These are phyloP conservation scores for Leptographium galeiforme DNA, from an alignment of 2,329 filamentous ascomycete species.

Conservation along the genomic window DNA sequence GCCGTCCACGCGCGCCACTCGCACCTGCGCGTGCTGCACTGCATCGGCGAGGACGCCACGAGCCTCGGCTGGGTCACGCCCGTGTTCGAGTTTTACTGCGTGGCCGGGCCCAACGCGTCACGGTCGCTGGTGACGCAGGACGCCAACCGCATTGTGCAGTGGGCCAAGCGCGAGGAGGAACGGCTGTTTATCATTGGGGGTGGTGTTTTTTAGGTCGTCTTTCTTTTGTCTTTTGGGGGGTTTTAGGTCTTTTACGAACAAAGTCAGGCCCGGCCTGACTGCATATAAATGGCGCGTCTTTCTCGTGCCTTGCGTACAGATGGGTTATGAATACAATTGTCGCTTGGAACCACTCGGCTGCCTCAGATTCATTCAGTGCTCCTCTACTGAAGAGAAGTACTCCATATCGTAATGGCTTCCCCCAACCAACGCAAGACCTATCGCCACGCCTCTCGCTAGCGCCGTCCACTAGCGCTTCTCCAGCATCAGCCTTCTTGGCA, in stretches of 20 bases:
- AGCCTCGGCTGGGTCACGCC: conserved; percentile 86
- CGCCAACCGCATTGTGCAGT: conserved; percentile 80
- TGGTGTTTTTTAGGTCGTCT: conserved; percentile 52
- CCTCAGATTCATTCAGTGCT: too few species aligned
- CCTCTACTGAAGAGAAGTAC: too few species aligned
- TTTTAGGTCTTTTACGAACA: too few species aligned
- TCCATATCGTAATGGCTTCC: too few species aligned
- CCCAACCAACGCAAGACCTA: neutral
- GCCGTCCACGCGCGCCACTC: conserved; percentile 74
- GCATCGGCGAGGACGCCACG: conserved; percentile 58
- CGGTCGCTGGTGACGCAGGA: conserved; percentile 61
- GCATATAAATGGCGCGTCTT: too few species aligned
- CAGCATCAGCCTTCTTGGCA: conserved; percentile 7
- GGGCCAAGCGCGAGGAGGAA: conserved; percentile 86
- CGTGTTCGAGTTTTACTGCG: conserved; percentile 84
- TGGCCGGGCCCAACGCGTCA: conserved; percentile 64
- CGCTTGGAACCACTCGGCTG: too few species aligned
- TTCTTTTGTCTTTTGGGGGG: too few species aligned
- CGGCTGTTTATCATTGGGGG: conserved; percentile 93
- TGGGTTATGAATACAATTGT: too few species aligned
- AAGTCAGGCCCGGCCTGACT: too few species aligned
- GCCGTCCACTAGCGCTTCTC: neutral
- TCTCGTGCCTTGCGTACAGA: too few species aligned
- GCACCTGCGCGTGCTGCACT: conserved; percentile 76
- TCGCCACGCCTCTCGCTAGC: neutral